phyloP scores from a whole-genome alignment of 2,329 filamentous ascomycete genomes.

The Neopestalotiopsis sp. region DNA sequence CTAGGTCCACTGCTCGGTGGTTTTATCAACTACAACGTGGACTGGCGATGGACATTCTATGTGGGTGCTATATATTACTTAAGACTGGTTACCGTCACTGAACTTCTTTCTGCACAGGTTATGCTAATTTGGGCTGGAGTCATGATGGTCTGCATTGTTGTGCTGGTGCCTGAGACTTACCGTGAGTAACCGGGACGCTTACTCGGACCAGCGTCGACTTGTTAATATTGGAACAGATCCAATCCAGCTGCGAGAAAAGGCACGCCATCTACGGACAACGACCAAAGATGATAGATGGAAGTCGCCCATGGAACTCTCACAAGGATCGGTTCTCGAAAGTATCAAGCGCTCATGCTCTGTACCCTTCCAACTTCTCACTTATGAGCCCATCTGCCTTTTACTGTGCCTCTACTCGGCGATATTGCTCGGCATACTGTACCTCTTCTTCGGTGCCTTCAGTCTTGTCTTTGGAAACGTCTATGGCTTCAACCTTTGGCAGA shows the following conservation, averaged over 20 bases:
- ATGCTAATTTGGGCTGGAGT: constrained; percentile 80
- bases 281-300: constrained; percentile 78
- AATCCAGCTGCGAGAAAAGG: constrained; percentile 76
- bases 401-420: constrained; percentile 85
- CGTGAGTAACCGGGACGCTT: constrained; percentile 45
- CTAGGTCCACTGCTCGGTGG: constrained; percentile 71
- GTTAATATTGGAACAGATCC: constrained; percentile 47
- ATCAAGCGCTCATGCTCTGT: constrained; percentile 64
- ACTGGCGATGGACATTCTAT: constrained; percentile 87
- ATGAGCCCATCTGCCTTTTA: constrained; percentile 74
- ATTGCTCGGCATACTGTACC: constrained; percentile 82
- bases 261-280: constrained; percentile 68
- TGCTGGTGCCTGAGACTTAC: constrained; percentile 88
- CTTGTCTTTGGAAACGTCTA: constrained; percentile 58
- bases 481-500: constrained; percentile 60
- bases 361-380: constrained; percentile 78
- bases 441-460: constrained; percentile 87
- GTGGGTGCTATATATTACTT: constrained; percentile 28
- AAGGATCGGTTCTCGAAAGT: constrained; percentile 69
- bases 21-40: constrained; percentile 77
- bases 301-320: constrained; percentile 75
- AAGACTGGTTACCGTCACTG: neutral
- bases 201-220: neutral
- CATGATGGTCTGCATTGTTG: constrained; percentile 65
- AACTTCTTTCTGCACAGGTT: constrained; percentile 37